phyloP scores from a whole-genome alignment of 2,329 filamentous ascomycete genomes.

The Purpureocillium lavendulum region DNA sequence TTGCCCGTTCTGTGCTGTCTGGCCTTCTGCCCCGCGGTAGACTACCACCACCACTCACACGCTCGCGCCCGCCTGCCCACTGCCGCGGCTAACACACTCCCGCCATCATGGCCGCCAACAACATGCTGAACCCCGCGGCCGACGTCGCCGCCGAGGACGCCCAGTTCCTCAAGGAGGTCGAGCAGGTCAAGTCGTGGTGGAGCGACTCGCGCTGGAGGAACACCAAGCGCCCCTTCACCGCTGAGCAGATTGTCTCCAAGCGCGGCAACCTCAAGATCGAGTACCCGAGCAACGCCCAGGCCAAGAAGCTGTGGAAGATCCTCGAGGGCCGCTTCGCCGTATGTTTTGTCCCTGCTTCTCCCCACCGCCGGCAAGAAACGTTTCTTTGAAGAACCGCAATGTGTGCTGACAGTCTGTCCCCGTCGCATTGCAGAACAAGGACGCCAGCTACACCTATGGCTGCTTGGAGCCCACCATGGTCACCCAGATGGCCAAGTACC shows the following conservation, averaged over 20 bases:
- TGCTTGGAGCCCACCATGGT: constrained; percentile 97
- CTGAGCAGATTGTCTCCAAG: constrained; percentile 95
- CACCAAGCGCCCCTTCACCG: constrained; percentile 87
- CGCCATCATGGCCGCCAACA: constrained; percentile 48
- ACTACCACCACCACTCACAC: too few species aligned
- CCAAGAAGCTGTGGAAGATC: constrained; percentile 92
- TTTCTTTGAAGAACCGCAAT: background rate
- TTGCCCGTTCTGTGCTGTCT: too few species aligned
- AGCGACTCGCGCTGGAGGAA: constrained; percentile 81
- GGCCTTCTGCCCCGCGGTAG: too few species aligned
- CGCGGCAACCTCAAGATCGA: constrained; percentile 83
- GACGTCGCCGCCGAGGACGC: constrained; percentile 52
- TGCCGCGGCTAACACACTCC: background rate
- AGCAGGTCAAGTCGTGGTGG: constrained; percentile 92
- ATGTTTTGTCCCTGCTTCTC: constrained; percentile 14
- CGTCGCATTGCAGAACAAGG: constrained; percentile 50
- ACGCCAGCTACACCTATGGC: constrained; percentile 91
- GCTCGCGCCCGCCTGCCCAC: too few species aligned
- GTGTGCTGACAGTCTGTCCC: too few species aligned
- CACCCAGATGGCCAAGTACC: constrained; percentile 98
- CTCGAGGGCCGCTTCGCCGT: constrained; percentile 83
- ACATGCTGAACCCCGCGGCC: constrained; percentile 51
- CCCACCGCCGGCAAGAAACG: background rate
- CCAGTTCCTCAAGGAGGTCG: constrained; percentile 73
- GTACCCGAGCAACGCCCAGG: constrained; percentile 80